Evolutionary conservation across 2,329 filamentous ascomycete genomes (phyloP).

Genomic region (Xenosphaeropsis pyriputrescens): DNA sequence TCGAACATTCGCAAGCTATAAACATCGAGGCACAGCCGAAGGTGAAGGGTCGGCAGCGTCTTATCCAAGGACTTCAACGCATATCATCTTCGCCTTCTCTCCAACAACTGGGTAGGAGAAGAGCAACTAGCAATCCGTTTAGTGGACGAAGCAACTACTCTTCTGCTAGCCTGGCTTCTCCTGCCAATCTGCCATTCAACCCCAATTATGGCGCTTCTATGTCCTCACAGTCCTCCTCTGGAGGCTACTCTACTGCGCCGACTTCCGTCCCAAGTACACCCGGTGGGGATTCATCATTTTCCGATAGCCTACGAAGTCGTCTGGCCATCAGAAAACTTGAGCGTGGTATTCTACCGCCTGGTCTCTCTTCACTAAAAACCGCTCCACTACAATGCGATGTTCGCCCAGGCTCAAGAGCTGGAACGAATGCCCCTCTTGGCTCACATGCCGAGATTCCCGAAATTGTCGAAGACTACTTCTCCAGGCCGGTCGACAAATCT

Average conservation of each 20-base stretch:
- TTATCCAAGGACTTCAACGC: slow-evolving; percentile 16
- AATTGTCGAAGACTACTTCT: slow-evolving; percentile 17
- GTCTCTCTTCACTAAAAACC: background rate
- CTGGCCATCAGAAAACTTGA: slow-evolving; percentile 9
- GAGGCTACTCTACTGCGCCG: slow-evolving; percentile 15
- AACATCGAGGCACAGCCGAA: slow-evolving; percentile 12
- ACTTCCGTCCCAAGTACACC: slow-evolving; percentile 13
- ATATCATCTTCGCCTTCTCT: slow-evolving; percentile 20
- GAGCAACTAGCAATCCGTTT: slow-evolving; percentile 17
- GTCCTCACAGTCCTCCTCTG: slow-evolving; percentile 9
- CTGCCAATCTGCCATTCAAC: slow-evolving; percentile 9
- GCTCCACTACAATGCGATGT: slow-evolving; percentile 6
- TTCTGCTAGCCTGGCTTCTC: slow-evolving; percentile 15
- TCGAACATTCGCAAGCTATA: slow-evolving; percentile 13
- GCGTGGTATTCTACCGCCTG: slow-evolving; percentile 2
- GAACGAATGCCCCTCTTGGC: slow-evolving; percentile 3
- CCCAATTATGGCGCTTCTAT: slow-evolving; percentile 13
- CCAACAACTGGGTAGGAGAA: slow-evolving; percentile 12
- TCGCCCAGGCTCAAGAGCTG: slow-evolving; percentile 8
- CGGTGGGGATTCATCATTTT: slow-evolving; percentile 11
- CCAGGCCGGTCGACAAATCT: slow-evolving; percentile 8
- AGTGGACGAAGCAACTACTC: slow-evolving; percentile 13
- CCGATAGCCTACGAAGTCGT: slow-evolving; percentile 5
- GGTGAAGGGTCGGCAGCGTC: slow-evolving; percentile 15
- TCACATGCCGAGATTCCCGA: slow-evolving; percentile 11